Percentiles rank a stretch among this genome's conserved stretches.
Conservation (phyloP, 305 asterid genomes). For the Solanum hybrid region DNA sequence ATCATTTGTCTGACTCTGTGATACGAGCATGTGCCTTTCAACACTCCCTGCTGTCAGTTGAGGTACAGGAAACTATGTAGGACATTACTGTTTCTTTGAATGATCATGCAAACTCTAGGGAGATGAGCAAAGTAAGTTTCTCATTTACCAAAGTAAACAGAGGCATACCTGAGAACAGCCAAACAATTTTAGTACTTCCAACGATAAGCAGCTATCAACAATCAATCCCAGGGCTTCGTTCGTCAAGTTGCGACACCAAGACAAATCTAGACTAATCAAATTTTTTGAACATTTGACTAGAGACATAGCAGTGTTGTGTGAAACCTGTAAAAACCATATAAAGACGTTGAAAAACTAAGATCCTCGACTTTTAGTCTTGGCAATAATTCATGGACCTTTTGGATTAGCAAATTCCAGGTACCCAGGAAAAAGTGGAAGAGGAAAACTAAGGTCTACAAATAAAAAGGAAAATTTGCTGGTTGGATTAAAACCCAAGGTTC, state of each 20-base stretch:
- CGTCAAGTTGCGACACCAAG: constrained; percentile 79
- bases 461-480: neutral
- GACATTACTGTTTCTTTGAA: neutral
- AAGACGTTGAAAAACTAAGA: neutral
- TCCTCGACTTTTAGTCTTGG: neutral
- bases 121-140: neutral
- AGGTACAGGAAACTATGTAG: neutral
- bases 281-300: constrained; percentile 51
- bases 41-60: neutral
- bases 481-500: neutral
- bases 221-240: constrained; percentile 85
- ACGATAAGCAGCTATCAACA: constrained; percentile 60
- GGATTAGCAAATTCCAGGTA: neutral
- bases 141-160: neutral
- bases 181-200: constrained; percentile 65
- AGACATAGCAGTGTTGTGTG: constrained; percentile 65
- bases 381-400: neutral
- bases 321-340: constrained; percentile 42
- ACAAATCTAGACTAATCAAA: constrained; percentile 55
- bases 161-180: constrained; percentile 79
- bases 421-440: neutral
- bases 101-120: neutral
- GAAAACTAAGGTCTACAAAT: neutral
- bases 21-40: neutral
- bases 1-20: neutral